These are phyloP conservation scores for Sugiyamaella mastotermitis DNA, from an alignment of 805 yeast species.

Conservation along the genomic window DNA sequence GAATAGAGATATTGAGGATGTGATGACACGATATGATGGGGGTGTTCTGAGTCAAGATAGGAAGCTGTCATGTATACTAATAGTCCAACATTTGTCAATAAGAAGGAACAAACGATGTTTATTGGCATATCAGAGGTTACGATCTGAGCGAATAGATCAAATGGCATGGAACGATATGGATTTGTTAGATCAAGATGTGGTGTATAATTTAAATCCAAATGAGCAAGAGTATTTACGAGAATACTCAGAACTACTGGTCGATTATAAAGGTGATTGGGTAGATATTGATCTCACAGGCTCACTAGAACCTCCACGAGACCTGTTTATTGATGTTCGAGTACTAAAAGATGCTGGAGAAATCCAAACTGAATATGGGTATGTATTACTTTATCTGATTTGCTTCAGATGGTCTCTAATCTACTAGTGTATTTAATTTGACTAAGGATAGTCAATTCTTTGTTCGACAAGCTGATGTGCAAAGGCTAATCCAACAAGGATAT, in stretches of 20 bases:
- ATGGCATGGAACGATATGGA: slow-evolving; percentile 56
- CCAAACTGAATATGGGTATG: slow-evolving; percentile 85
- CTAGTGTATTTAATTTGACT: slow-evolving; percentile 75
- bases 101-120: slow-evolving; percentile 86
- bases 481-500: slow-evolving; percentile 90
- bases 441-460: slow-evolving; percentile 94
- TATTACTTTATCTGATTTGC: not conserved
- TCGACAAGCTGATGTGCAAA: slow-evolving; percentile 87
- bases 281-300: slow-evolving; percentile 86
- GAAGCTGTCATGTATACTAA: slow-evolving; percentile 32
- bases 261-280: slow-evolving; percentile 69
- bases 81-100: slow-evolving; percentile 70
- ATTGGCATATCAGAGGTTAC: slow-evolving; percentile 69
- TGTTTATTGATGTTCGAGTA: slow-evolving; percentile 91
- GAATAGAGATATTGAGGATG: slow-evolving; percentile 49
- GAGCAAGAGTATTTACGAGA: slow-evolving; percentile 74
- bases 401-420: not conserved
- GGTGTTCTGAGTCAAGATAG: slow-evolving; percentile 26
- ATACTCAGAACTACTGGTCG: slow-evolving; percentile 65
- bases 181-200: slow-evolving; percentile 25
- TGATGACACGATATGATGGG: slow-evolving; percentile 16
- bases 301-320: slow-evolving; percentile 84
- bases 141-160: slow-evolving; percentile 63
- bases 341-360: slow-evolving; percentile 93
- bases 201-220: slow-evolving; percentile 56